phyloP scores from a whole-genome alignment of 2,329 filamentous ascomycete species.

The Fusarium multiceps region DNA sequence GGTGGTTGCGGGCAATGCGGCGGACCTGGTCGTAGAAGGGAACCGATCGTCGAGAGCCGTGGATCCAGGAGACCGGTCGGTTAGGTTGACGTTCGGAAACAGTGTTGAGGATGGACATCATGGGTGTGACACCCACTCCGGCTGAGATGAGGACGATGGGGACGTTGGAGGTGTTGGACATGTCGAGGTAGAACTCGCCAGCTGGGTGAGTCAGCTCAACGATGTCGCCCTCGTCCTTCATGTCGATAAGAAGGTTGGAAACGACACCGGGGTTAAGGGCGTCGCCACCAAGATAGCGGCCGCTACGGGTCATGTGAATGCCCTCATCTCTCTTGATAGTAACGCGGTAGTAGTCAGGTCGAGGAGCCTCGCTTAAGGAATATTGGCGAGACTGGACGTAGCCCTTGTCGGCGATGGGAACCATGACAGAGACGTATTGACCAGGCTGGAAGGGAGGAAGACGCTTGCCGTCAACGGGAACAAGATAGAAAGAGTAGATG shows the following conservation, averaged over 20 bases:
- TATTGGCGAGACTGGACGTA: conserved; percentile 77
- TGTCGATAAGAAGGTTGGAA: conserved; percentile 75
- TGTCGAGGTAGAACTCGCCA: conserved; percentile 69
- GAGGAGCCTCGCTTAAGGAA: conserved; percentile 74
- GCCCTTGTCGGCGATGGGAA: conserved; percentile 66
- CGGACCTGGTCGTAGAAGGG: conserved; percentile 67
- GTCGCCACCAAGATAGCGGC: conserved; percentile 42
- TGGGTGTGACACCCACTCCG: conserved; percentile 69
- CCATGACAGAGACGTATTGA: conserved; percentile 75
- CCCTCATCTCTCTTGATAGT: conserved; percentile 76
- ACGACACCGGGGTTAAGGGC: conserved; percentile 70
- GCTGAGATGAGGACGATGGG: conserved; percentile 71
- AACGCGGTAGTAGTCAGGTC: conserved; percentile 73
- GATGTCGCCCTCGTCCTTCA: conserved; percentile 68
- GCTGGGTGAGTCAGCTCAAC: conserved; percentile 75
- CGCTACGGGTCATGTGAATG: conserved; percentile 52
- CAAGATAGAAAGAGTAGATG: conserved; percentile 77
- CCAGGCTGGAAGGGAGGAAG: conserved; percentile 75
- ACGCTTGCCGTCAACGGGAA: conserved; percentile 69
- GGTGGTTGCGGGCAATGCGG: conserved; percentile 54
- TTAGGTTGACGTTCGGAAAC: conserved; percentile 57
- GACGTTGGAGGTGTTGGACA: conserved; percentile 49
- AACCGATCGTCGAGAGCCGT: conserved; percentile 63
- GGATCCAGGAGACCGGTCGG: conserved; percentile 68
- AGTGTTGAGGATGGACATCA: conserved; percentile 70